Percentiles rank a stretch among this genome's conserved stretches.
Conservation (phyloP, 2,329 filamentous ascomycete genomes). For the Lecanoromycetidae sp. region DNA sequence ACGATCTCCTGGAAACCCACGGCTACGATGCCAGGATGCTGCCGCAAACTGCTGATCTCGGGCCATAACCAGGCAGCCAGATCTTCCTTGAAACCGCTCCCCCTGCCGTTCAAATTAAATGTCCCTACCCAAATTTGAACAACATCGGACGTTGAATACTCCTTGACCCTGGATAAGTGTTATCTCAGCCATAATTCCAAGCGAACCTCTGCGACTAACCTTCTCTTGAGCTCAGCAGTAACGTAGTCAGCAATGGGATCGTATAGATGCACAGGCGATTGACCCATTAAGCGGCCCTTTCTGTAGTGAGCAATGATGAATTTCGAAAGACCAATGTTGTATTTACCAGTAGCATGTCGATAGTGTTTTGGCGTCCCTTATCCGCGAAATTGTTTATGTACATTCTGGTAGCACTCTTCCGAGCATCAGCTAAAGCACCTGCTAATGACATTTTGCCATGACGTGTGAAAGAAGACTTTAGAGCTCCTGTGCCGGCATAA, state of each 20-base stretch:
- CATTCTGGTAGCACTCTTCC: slow-evolving; percentile 84
- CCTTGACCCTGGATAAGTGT: slow-evolving; percentile 24
- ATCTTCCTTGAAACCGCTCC: slow-evolving; percentile 63
- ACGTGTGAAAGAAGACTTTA: slow-evolving; percentile 91
- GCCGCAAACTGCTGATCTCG: slow-evolving; percentile 41
- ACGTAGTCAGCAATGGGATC: slow-evolving; percentile 94
- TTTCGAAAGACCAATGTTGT: neutral
- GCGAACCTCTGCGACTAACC: slow-evolving; percentile 27
- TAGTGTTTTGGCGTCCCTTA: slow-evolving; percentile 82
- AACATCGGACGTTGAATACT: slow-evolving; percentile 62
- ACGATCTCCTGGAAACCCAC: slow-evolving; percentile 97
- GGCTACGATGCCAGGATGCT: slow-evolving; percentile 72
- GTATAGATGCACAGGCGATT: slow-evolving; percentile 71
- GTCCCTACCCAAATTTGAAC: slow-evolving; percentile 80
- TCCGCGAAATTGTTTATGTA: slow-evolving; percentile 98
- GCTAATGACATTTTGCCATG: slow-evolving; percentile 92
- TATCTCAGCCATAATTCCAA: slow-evolving; percentile 19
- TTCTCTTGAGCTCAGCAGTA: slow-evolving; percentile 57
- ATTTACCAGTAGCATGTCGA: slow-evolving; percentile 64
- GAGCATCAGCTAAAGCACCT: slow-evolving; percentile 83
- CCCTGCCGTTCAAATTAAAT: slow-evolving; percentile 89
- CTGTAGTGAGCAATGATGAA: slow-evolving; percentile 1
- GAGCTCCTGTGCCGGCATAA: slow-evolving; percentile 87
- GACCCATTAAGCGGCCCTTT: slow-evolving; percentile 74
- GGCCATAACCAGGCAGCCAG: slow-evolving; percentile 73